Evolutionary conservation across 2,329 filamentous ascomycete genomes (phyloP), one percentile per base, ranked within the genome.

Genomic region (Alternaria infectoria): DNA sequence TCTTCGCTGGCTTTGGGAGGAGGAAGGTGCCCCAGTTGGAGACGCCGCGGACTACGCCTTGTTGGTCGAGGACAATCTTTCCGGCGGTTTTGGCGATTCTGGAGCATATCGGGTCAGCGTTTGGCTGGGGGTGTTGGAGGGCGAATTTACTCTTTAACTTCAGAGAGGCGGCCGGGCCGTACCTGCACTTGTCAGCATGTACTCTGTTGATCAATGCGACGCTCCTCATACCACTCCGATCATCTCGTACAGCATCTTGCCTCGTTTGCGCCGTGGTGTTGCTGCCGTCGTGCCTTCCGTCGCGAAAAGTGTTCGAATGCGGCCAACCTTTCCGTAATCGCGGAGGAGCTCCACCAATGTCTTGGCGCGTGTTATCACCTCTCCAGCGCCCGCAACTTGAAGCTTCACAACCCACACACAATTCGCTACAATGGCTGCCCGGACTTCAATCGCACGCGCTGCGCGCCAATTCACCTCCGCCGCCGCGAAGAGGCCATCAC

Each of bases 1-100:
- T 90, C 66, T 89, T 90, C 62, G 90, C 86, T 66, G 93, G 89
- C 71, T 90, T 91, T 51, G 96, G 95, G 17, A 99, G 90, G 51
- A 90, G 86, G 83, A 96, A 97, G 72, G 92, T 87, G 78, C 96
- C 96, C 96, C 96, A 99, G 86, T 99, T 99, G 72, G 90, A 90
- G 77, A 97, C 87, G 78, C 93, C 93, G 73, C 96, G 93, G 77
- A 99, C 89, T 60, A 97, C 94, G 81, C 96, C 96, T 79, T 91
- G 91, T 70, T 90, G 88, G 72, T 88, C 87, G 74, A 99, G 91
- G 78, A 99, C 87, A 68, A 95, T 87, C 71, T 90, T 89, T 73
- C 95, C 95, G 69, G 93, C 89, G 58, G 92, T 93, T 75, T 91
- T 89, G 79, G 93, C 93, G 82, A 98, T 96, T 86, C 93, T 97